Conservation (phyloP, 2,329 filamentous ascomycete species). For the Aureobasidium pullulans region DNA sequence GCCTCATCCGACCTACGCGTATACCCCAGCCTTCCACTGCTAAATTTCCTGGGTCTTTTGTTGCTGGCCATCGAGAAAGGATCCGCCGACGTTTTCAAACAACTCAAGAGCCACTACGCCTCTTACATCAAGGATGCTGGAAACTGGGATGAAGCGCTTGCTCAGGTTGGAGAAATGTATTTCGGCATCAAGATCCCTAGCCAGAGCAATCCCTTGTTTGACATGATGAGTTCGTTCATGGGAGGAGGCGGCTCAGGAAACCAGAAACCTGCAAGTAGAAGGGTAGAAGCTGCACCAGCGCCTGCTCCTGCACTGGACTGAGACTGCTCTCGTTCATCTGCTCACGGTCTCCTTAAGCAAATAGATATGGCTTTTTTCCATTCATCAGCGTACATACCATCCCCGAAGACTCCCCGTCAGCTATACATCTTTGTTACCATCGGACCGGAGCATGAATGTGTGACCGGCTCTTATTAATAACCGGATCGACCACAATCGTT, state of each 20-base stretch:
- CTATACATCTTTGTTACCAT: too few species aligned
- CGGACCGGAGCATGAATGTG: too few species aligned
- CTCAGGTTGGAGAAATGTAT: conserved; percentile 92
- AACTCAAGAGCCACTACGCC: conserved; percentile 75
- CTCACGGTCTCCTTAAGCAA: background rate
- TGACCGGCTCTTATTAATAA: too few species aligned
- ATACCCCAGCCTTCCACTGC: conserved; percentile 83
- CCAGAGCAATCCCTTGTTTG: conserved; percentile 86
- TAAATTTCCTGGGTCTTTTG: conserved; percentile 87
- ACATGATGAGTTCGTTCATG: conserved; percentile 97
- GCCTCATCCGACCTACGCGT: conserved; percentile 63
- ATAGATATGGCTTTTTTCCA: background rate
- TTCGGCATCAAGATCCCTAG: conserved; percentile 84
- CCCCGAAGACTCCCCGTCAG: background rate
- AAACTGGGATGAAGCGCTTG: conserved; percentile 69
- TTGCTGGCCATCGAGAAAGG: conserved; percentile 78
- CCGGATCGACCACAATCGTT: too few species aligned
- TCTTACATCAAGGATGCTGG: conserved; percentile 65
- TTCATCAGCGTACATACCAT: too few species aligned
- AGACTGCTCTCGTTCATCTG: background rate
- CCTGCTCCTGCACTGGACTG: conserved; percentile 28
- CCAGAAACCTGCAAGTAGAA: conserved; percentile 38
- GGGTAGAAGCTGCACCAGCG: conserved; percentile 35
- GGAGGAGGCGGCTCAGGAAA: conserved; percentile 61
- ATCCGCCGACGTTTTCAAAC: conserved; percentile 67